A percentile compares a stretch with the other conserved stretches of the same genome.
Evolutionary conservation across 495 filamentous ascomycete species (phyloP).

Genomic region (Ramalina peruviana): DNA sequence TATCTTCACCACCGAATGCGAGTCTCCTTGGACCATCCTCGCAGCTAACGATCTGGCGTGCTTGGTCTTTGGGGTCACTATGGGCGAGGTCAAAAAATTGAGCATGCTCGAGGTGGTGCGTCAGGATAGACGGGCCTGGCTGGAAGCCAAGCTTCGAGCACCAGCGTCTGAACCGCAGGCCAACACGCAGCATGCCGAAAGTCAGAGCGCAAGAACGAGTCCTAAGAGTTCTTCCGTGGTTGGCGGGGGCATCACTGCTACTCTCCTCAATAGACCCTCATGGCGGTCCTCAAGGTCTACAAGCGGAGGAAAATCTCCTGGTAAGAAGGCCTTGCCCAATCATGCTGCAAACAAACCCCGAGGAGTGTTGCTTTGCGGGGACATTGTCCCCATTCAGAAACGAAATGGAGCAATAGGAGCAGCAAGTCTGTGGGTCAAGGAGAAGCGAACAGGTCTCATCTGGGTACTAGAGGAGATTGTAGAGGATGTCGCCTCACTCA

Average conservation of each 20-base stretch:
- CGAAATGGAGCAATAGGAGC: slow-evolving; percentile 82
- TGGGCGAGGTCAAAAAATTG: slow-evolving; percentile 83
- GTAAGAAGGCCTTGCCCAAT: slow-evolving; percentile 27
- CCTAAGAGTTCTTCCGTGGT: slow-evolving; percentile 34
- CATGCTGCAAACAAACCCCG: slow-evolving; percentile 64
- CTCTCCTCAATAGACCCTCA: slow-evolving; percentile 74
- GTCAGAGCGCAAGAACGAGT: slow-evolving; percentile 30
- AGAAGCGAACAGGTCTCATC: slow-evolving; percentile 83
- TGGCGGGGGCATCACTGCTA: slow-evolving; percentile 72
- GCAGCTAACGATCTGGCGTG: slow-evolving; percentile 97
- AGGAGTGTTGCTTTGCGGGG: slow-evolving; percentile 86
- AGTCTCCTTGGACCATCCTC: slow-evolving; percentile 85
- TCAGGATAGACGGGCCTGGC: slow-evolving; percentile 73
- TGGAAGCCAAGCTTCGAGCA: slow-evolving; percentile 69
- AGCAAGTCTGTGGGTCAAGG: slow-evolving; percentile 95
- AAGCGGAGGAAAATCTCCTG: slow-evolving; percentile 52
- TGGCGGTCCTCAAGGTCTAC: slow-evolving; percentile 66
- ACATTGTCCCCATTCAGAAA: slow-evolving; percentile 94
- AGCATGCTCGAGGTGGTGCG: slow-evolving; percentile 91
- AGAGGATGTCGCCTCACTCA: slow-evolving; percentile 71
- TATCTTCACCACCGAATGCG: slow-evolving; percentile 84
- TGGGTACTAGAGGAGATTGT: slow-evolving; percentile 98
- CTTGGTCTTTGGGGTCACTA: slow-evolving; percentile 87
- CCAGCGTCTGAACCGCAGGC: slow-evolving; percentile 35
- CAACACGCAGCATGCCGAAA: slow-evolving; percentile 25